phyloP scores from a whole-genome alignment of 371 early-diverging fungal species.

The Rhizopus stolonifer region DNA sequence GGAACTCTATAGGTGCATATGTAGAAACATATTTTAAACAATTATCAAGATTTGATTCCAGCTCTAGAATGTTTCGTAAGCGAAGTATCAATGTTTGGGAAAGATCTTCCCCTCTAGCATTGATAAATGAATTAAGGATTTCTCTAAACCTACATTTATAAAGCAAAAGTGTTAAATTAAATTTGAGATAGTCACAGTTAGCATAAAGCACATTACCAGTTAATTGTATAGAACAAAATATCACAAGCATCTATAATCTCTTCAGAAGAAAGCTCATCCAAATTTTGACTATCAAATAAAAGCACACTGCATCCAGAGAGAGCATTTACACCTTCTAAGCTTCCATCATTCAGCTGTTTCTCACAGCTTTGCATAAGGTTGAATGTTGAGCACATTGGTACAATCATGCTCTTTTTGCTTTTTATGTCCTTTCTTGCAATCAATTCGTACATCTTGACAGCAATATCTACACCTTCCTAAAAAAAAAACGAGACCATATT shows the following conservation, averaged over 20 bases:
- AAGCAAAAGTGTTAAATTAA: not conserved
- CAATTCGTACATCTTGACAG: constrained; percentile 19
- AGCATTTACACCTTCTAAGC: constrained; percentile 70
- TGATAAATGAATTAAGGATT: constrained; percentile 65
- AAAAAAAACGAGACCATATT: not conserved
- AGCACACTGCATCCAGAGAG: constrained; percentile 69
- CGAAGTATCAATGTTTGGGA: constrained; percentile 32
- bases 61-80: constrained; percentile 27
- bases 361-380: constrained; percentile 75
- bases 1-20: constrained; percentile 49
- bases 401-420: constrained; percentile 37
- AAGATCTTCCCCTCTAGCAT: constrained; percentile 38
- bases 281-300: constrained; percentile 36
- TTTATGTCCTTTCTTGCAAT: constrained; percentile 21
- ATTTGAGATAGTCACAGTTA: not conserved
- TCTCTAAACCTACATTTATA: constrained; percentile 66
- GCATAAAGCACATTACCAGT: constrained; percentile 43
- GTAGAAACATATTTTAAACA: constrained; percentile 32
- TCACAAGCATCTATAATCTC: constrained; percentile 44
- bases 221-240: constrained; percentile 56
- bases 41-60: constrained; percentile 48
- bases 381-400: constrained; percentile 68
- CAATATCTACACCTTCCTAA: constrained; percentile 11
- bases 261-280: constrained; percentile 17
- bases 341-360: constrained; percentile 53